Conservation (phyloP, 1,139 yeast species). For the Kodamaea suecica region DNA sequence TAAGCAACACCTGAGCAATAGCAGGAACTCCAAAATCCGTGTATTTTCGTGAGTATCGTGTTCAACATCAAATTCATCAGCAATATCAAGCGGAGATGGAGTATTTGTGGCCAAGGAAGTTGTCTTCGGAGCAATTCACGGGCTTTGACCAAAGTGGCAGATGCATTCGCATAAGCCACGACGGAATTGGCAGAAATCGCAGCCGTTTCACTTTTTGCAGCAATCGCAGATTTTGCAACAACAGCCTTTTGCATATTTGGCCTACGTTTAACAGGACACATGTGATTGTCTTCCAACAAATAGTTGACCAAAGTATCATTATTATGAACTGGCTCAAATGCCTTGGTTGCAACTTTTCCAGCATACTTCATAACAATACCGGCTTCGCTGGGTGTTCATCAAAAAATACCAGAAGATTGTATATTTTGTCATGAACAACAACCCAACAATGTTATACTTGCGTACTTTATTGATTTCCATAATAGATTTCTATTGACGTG, state of each 20-base stretch:
- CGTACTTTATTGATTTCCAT: conserved; percentile 29
- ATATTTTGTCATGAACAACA: conserved; percentile 48
- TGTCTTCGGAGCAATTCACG: too few relatives aligned
- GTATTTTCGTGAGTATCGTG: conserved; percentile 44
- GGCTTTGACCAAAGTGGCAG: too few relatives aligned
- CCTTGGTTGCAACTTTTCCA: conserved; percentile 59
- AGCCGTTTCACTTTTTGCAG: background rate
- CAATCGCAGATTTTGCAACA: background rate
- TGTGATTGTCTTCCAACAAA: conserved; percentile 30
- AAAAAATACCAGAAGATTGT: conserved; percentile 49
- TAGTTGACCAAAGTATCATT: conserved; percentile 62
- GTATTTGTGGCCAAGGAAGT: conserved; percentile 1
- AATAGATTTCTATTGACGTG: background rate
- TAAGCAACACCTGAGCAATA: conserved; percentile 7
- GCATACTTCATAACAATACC: conserved; percentile 52
- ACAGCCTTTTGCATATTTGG: conserved; percentile 8
- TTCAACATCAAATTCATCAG: conserved; percentile 46
- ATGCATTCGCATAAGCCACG: background rate
- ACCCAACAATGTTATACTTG: conserved; percentile 52
- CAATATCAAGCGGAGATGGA: conserved; percentile 13
- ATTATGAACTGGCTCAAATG: conserved; percentile 78
- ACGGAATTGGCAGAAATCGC: background rate
- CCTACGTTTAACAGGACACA: conserved; percentile 29
- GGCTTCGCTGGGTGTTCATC: conserved; percentile 52
- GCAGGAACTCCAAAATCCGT: conserved; percentile 23